phyloP scores from a whole-genome alignment of 2,329 filamentous ascomycete species.

The Cladophialophora bantiana region DNA sequence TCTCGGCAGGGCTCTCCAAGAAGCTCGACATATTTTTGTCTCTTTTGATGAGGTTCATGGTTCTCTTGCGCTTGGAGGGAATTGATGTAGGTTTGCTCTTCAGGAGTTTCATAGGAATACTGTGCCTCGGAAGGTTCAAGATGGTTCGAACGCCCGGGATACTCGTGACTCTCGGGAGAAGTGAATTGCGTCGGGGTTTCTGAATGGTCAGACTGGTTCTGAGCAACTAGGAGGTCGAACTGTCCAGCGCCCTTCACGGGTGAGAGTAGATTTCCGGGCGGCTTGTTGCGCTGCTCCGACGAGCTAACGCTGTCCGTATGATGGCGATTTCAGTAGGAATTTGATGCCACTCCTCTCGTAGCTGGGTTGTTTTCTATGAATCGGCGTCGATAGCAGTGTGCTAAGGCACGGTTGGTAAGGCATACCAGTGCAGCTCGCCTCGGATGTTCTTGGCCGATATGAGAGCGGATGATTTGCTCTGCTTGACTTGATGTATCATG shows the following conservation, averaged over 20 bases:
- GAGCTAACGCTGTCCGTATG: neutral
- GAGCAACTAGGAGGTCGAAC: neutral
- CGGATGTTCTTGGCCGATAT: too few relatives aligned
- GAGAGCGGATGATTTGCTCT: too few relatives aligned
- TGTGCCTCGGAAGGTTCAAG: neutral
- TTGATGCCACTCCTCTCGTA: neutral
- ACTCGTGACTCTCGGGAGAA: neutral
- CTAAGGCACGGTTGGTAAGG: neutral
- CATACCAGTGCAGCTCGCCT: too few relatives aligned
- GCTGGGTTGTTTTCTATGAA: neutral
- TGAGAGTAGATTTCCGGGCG: neutral
- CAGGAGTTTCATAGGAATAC: neutral
- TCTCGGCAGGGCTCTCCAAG: neutral
- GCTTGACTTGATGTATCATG: too few relatives aligned
- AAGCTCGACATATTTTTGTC: neutral
- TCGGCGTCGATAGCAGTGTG: neutral
- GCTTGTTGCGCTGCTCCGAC: neutral
- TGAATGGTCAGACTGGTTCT: neutral
- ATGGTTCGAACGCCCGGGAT: neutral
- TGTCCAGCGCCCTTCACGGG: neutral
- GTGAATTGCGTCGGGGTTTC: neutral
- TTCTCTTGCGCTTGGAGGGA: neutral
- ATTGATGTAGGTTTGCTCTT: neutral
- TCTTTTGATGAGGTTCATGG: neutral
- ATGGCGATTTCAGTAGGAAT: neutral